phyloP scores from a whole-genome alignment of 257 asterid species.

The Catharanthus roseus region DNA sequence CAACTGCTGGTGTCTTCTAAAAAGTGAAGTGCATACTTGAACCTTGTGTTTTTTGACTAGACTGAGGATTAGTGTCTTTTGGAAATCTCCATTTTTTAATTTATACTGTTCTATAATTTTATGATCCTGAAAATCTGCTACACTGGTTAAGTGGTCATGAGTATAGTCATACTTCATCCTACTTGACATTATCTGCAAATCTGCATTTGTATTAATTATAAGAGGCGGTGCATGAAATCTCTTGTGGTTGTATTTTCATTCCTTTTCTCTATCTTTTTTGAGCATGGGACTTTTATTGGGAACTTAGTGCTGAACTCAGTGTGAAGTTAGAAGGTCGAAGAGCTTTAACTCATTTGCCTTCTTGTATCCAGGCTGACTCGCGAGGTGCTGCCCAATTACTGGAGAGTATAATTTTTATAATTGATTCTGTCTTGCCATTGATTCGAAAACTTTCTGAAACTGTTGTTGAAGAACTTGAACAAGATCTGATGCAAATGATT shows the following conservation, averaged over 20 bases:
- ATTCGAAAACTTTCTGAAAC: slow-evolving; percentile 80
- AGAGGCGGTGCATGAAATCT: background rate
- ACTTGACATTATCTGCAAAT: background rate
- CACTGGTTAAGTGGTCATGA: background rate
- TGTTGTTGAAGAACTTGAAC: slow-evolving; percentile 85
- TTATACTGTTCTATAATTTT: background rate
- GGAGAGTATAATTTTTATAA: slow-evolving; percentile 92
- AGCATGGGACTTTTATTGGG: background rate
- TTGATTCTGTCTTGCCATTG: slow-evolving; percentile 85
- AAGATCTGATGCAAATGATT: slow-evolving; percentile 94
- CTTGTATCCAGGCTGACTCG: slow-evolving; percentile 65
- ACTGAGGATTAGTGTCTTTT: background rate
- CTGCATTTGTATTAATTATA: background rate
- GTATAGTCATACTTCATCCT: background rate
- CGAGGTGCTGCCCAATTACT: slow-evolving; percentile 78
- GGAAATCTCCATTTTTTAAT: background rate
- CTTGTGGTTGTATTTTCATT: background rate
- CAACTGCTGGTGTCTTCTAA: background rate
- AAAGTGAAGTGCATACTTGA: background rate
- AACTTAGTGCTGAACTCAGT: background rate
- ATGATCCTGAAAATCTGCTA: background rate
- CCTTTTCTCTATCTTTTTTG: background rate
- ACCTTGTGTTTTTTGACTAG: background rate
- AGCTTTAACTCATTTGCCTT: slow-evolving; percentile 12
- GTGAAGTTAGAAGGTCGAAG: background rate